Percentiles rank a stretch among this genome's conserved stretches.
Evolutionary conservation across 228 moss, liverwort and hornwort species (phyloP).

Genomic region (Sphagnum fallax): DNA sequence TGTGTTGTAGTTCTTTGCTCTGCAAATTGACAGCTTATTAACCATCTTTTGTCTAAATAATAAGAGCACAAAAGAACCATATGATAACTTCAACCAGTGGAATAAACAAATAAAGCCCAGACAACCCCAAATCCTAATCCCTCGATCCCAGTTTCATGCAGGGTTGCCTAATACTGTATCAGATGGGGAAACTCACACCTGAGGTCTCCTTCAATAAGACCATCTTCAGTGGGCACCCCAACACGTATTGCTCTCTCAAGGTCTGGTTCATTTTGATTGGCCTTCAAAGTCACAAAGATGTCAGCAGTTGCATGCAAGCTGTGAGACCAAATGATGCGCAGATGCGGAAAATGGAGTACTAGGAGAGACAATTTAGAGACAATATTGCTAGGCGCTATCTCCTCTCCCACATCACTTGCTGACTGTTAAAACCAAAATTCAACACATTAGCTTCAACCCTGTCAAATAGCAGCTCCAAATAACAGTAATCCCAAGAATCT

Average conservation of each 20-base stretch:
- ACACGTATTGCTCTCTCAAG: slow-evolving; percentile 83
- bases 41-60: too few species aligned
- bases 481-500: too few species aligned
- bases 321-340: slow-evolving; percentile 95
- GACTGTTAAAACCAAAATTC: slow-evolving; percentile 34
- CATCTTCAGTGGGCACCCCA: slow-evolving; percentile 97
- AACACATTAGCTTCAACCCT: too few species aligned
- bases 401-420: slow-evolving; percentile 79
- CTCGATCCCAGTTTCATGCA: too few species aligned
- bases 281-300: slow-evolving; percentile 81
- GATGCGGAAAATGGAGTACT: slow-evolving; percentile 88
- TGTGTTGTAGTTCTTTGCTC: slow-evolving; percentile 89
- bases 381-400: slow-evolving; percentile 72
- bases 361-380: slow-evolving; percentile 90
- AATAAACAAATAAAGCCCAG: too few species aligned
- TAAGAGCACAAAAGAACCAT: too few species aligned
- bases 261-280: slow-evolving; percentile 97
- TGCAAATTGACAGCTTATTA: slow-evolving; percentile 12
- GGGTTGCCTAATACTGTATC: too few species aligned
- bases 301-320: slow-evolving; percentile 98
- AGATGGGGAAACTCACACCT: slow-evolving; percentile 26
- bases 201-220: slow-evolving; percentile 91
- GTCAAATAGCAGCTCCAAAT: too few species aligned
- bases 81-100: too few species aligned
- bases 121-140: too few species aligned